Evolutionary conservation across 345 rosid genomes (phyloP), one percentile per base, ranked within the genome.

Genomic region (Punica granatum): DNA sequence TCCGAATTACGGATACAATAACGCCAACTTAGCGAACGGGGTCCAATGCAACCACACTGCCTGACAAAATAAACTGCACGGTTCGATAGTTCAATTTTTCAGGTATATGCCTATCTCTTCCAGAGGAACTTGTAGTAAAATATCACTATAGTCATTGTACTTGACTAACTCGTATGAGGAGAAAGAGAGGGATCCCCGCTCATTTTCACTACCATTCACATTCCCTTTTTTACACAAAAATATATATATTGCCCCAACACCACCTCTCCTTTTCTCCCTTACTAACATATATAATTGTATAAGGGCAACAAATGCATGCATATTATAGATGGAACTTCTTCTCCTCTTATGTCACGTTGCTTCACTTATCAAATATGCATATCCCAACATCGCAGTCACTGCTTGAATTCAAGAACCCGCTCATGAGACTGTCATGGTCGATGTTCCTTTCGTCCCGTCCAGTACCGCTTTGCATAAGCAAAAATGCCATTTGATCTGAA

Each of bases 321-420:
- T 32, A 33, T 49, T 1, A 25, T 51, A 11, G 15, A 60, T 28
- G 46, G 42, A 71, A 7, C 64, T 53, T 68, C 67, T 51, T 69
- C 58, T 37, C 49, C 41, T 35, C 49, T 30, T 36, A 32, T 39
- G 11, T 54, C 43, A 1, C 21, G 15, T 19, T n/a, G 34, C 67
- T 64, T 82, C 73, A 78, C 67, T 82, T 79, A 67, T 83, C 81
- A 79, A 85, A 89, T 67, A 87, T 66, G 79, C 84, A 81, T 69
- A 83, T 80, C 72, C 88, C 88, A 73, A 77, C 64, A 64, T 80
- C 87, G 67, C 78, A 75, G 44, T 80, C 90, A 25, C 76, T 73
- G 74, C 75, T 72, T 26, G 84, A 68, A 70, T 65, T 75, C 70
- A 79, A 82, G 64, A 85, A 78, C 58, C 74, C 90, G 61, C 72